Evolutionary conservation across 345 rosid genomes (phyloP).

Genomic region (Citrus reticulata): DNA sequence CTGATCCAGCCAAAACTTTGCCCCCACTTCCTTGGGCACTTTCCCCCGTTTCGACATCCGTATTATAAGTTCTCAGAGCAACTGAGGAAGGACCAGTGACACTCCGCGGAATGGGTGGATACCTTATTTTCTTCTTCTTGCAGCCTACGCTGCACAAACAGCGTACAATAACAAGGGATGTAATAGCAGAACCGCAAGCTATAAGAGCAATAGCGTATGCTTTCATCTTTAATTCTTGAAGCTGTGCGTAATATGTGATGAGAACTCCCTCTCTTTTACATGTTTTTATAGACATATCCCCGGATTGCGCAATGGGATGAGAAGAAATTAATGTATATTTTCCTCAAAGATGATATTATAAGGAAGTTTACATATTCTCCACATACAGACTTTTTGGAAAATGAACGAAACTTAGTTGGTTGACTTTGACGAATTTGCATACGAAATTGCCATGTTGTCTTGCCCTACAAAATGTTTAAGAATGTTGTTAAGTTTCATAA

Average conservation of each 20-base stretch:
- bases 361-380: not conserved
- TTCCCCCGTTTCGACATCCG: not conserved
- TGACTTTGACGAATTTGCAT: not conserved
- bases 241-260: not conserved
- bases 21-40: not conserved
- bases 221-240: not conserved
- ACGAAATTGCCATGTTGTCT: too few relatives aligned
- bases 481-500: too few relatives aligned
- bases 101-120: not conserved
- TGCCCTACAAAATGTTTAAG: too few relatives aligned
- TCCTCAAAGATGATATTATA: not conserved
- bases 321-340: not conserved
- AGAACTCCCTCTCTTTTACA: not conserved
- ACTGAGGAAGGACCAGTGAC: not conserved
- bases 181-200: not conserved
- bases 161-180: not conserved
- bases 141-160: not conserved
- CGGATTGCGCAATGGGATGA: not conserved
- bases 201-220: not conserved
- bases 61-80: not conserved
- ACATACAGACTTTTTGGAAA: not conserved
- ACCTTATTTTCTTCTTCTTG: not conserved
- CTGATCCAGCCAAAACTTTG: not conserved
- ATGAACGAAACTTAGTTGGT: not conserved
- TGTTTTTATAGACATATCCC: not conserved